phyloP scores from a whole-genome alignment of 2,329 filamentous ascomycete genomes.

The Neonectria neomacrospora region DNA sequence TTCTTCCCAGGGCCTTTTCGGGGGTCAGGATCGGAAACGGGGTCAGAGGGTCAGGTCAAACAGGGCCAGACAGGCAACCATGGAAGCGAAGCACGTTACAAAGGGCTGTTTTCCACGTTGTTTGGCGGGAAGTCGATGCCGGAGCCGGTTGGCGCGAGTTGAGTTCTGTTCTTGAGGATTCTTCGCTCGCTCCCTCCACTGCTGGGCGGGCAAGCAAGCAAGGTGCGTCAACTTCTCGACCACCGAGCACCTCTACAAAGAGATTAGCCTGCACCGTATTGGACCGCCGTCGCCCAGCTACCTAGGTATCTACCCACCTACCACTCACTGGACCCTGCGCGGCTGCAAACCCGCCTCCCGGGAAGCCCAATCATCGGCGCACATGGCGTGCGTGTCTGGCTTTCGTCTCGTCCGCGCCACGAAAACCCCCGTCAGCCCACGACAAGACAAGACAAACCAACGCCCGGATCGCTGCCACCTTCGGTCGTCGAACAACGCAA shows the following conservation, averaged over 20 bases:
- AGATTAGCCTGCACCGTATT: not conserved
- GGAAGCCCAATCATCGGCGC: conserved; percentile 45
- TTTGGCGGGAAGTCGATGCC: conserved; percentile 13
- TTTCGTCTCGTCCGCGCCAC: conserved; percentile 25
- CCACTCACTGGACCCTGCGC: conserved; percentile 1
- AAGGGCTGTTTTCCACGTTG: not conserved
- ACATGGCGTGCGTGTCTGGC: conserved; percentile 44
- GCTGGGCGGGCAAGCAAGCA: too few relatives aligned
- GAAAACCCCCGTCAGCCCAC: conserved; percentile 5
- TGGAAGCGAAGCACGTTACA: not conserved
- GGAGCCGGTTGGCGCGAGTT: not conserved
- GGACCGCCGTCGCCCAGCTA: not conserved
- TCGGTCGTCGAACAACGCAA: conserved; percentile 33
- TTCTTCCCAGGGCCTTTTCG: not conserved
- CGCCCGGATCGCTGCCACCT: not conserved
- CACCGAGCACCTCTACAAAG: too few relatives aligned
- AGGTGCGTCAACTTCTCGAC: too few relatives aligned
- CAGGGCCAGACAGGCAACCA: not conserved
- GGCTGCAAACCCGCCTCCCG: not conserved
- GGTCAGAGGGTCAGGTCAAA: conserved; percentile 2
- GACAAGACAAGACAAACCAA: not conserved
- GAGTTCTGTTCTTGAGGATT: not conserved
- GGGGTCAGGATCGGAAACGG: conserved; percentile 10
- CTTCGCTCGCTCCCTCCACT: not conserved
- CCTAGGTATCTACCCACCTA: not conserved